A percentile compares a stretch with the other conserved stretches of the same genome.
phyloP scores from a whole-genome alignment of 2,329 filamentous ascomycete genomes.

The Pyrenophora tritici-repentis region DNA sequence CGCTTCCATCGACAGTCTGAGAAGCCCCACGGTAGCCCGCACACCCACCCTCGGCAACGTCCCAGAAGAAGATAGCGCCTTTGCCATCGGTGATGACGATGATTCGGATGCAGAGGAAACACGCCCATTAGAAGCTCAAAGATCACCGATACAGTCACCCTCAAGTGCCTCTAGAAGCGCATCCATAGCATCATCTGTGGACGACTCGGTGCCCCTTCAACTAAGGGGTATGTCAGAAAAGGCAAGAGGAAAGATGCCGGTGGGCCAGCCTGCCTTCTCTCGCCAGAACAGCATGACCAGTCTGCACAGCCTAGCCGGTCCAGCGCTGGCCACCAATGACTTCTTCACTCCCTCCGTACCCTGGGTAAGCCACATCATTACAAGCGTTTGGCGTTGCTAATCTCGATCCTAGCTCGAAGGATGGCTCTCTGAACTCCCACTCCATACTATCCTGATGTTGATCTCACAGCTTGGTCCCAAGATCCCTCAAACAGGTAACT shows the following conservation, averaged over 20 bases:
- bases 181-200: slow-evolving; percentile 69
- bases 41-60: slow-evolving; percentile 67
- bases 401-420: slow-evolving; percentile 70
- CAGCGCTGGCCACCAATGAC: slow-evolving; percentile 61
- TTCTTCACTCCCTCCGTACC: slow-evolving; percentile 77
- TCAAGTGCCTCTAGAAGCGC: slow-evolving; percentile 54
- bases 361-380: slow-evolving; percentile 61
- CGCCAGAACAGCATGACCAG: slow-evolving; percentile 89
- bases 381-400: slow-evolving; percentile 23
- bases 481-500: slow-evolving; percentile 54
- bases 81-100: slow-evolving; percentile 89
- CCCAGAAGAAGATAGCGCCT: slow-evolving; percentile 77
- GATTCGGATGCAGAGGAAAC: slow-evolving; percentile 67
- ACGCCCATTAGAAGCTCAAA: slow-evolving; percentile 44
- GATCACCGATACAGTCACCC: slow-evolving; percentile 38
- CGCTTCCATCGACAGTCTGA: slow-evolving; percentile 70
- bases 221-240: slow-evolving; percentile 95
- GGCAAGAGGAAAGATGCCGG: slow-evolving; percentile 92
- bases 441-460: slow-evolving; percentile 82
- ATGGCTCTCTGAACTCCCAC: slow-evolving; percentile 88
- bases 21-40: slow-evolving; percentile 65
- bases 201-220: slow-evolving; percentile 82
- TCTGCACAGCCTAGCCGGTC: slow-evolving; percentile 67
- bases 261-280: slow-evolving; percentile 79
- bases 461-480: slow-evolving; percentile 65